Conservation (phyloP, 2,329 filamentous ascomycete species). For the Cadophora luteo-olivacea region DNA sequence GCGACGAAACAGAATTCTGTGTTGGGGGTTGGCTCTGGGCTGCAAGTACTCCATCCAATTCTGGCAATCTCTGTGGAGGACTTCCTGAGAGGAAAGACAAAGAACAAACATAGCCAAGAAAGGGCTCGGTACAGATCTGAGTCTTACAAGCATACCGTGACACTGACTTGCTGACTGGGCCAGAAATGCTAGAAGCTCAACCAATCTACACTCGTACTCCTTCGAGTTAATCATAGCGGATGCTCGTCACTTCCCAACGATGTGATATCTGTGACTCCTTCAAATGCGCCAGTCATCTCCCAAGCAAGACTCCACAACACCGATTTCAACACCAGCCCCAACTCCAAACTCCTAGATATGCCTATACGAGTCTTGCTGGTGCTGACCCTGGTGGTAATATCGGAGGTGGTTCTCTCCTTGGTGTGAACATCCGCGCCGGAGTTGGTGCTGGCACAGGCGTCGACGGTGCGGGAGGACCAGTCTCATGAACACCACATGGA, state of each 20-base stretch:
- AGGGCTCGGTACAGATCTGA: too few species aligned
- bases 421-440: background rate
- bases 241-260: background rate
- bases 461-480: background rate
- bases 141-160: background rate
- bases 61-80: too few species aligned
- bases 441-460: background rate
- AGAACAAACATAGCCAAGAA: too few species aligned
- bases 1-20: too few species aligned
- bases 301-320: background rate
- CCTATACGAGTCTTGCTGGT: background rate
- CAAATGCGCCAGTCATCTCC: background rate
- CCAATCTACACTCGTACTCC: background rate
- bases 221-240: background rate
- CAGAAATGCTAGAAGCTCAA: background rate
- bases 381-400: background rate
- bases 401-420: background rate
- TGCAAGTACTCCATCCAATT: too few species aligned
- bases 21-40: too few species aligned
- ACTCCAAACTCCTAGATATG: background rate
- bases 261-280: background rate
- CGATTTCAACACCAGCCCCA: background rate
- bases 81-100: too few species aligned
- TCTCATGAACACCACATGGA: conserved; percentile 23
- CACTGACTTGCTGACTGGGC: background rate